Base-by-base conservation (phyloP, 495 filamentous ascomycete genomes). In the Daldinia bambusicola region DNA sequence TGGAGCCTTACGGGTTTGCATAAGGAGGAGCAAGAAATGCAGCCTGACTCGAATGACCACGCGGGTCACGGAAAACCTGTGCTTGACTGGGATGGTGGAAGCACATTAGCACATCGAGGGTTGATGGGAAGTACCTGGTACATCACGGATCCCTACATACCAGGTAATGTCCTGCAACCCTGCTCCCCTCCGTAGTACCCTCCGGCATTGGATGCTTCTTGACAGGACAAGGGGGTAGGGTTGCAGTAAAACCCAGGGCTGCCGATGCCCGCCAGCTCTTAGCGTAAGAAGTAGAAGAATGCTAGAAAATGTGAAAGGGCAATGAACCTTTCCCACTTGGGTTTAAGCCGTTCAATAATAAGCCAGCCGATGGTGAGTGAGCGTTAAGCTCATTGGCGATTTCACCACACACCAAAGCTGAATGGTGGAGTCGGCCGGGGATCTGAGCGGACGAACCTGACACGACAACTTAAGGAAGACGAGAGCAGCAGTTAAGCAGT, bases 341-440 rank as follows among this genome's bases (percentile, higher is more conserved):
- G 67, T 70, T 70, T 70, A 74, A 67, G 26, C 57, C 13, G 37
- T 36, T 67, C 67, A 74, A 74, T 74, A 74, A 70, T 71, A 74
- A 71, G 71, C 67, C 45, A 36, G 68, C 63, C 71, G 57, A 67
- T 67, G 68, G 53, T 64, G 64, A 66, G 53, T 64, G 64, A 66
- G 67, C 63, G 32, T 74, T 32, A n/a, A 61, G 67, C 66, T 65
- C 68, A 71, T 70, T 67, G 71, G 70, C 66, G 69, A 69, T 69
- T 73, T 73, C 71, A 70, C 71, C 69, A 66, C 72, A 65, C 70
- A 75, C 71, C 71, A 72, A 69, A 75, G 70, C 72, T 77, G 70
- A 69, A 64, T 55, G 70, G 75, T 77, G 75, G 74, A 70, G 26
- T 48, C 66, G 66, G 62, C 67, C 68, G 62, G 68, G 71, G 62